These are phyloP conservation scores for Populus ilicifolia DNA, from an alignment of 345 rosid species.

Conservation along the genomic window DNA sequence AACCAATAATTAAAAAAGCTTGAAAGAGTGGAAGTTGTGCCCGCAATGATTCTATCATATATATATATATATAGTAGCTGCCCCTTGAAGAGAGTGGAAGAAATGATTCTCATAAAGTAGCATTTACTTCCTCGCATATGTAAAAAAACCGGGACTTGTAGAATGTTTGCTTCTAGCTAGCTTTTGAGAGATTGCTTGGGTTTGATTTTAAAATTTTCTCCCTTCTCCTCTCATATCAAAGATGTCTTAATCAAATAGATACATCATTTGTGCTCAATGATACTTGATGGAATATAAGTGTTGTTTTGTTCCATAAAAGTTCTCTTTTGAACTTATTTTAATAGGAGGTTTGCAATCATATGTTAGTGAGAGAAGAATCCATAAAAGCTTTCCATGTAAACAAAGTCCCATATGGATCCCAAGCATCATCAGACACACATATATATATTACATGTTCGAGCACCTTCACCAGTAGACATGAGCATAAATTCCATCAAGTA, in stretches of 20 bases:
- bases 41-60: conserved; percentile 35
- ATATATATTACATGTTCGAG: neutral
- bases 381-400: conserved; percentile 16
- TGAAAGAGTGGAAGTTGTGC: conserved; percentile 28
- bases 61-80: neutral
- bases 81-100: neutral
- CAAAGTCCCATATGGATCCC: neutral
- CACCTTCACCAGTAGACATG: neutral
- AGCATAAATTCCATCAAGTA: neutral
- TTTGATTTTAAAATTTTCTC: neutral
- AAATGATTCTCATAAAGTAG: neutral
- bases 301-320: conserved; percentile 35
- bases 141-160: conserved; percentile 1
- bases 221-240: conserved; percentile 8
- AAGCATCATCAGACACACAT: neutral
- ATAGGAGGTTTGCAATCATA: conserved; percentile 29
- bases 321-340: conserved; percentile 42
- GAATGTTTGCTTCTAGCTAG: neutral
- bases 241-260: conserved; percentile 42
- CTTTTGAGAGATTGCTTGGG: neutral
- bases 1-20: too few species aligned
- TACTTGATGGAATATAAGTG: conserved; percentile 37
- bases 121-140: neutral
- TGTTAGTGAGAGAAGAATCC: conserved; percentile 11
- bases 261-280: conserved; percentile 34